These are phyloP conservation scores for Eucalyptus shirleyi DNA, from an alignment of 345 rosid genomes.

Conservation along the genomic window DNA sequence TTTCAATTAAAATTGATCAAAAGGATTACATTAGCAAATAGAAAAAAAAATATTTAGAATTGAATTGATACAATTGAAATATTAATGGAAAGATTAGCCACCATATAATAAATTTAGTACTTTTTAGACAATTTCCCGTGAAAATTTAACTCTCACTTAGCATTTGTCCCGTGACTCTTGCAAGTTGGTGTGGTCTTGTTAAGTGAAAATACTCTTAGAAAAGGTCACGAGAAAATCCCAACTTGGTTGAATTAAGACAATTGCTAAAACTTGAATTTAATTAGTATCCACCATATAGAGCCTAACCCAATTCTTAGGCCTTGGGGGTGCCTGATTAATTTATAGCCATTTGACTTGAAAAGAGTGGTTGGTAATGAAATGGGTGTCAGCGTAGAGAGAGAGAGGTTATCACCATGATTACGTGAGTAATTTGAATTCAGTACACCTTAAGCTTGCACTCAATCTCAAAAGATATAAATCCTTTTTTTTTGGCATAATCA, in stretches of 20 bases:
- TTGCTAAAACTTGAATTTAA: background rate
- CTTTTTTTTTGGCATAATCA: background rate
- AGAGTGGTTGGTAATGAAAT: background rate
- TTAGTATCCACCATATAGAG: background rate
- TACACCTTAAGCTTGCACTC: background rate
- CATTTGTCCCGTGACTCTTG: background rate
- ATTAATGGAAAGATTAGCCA: fast-evolving
- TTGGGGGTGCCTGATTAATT: background rate
- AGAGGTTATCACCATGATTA: background rate
- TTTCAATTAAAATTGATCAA: fast-evolving
- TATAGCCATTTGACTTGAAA: background rate
- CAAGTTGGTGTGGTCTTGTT: background rate
- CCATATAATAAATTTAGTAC: background rate
- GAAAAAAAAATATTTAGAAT: background rate
- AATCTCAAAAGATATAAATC: background rate
- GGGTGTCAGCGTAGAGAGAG: background rate
- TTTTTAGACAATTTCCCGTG: fast-evolving
- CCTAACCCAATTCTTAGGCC: background rate
- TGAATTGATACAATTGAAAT: background rate
- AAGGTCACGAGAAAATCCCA: background rate
- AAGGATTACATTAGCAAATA: fast-evolving
- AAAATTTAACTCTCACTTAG: background rate
- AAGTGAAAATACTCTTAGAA: background rate
- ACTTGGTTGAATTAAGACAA: background rate
- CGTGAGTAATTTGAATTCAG: background rate